phyloP scores from a whole-genome alignment of 257 asterid species.

The Jacaranda copaia region DNA sequence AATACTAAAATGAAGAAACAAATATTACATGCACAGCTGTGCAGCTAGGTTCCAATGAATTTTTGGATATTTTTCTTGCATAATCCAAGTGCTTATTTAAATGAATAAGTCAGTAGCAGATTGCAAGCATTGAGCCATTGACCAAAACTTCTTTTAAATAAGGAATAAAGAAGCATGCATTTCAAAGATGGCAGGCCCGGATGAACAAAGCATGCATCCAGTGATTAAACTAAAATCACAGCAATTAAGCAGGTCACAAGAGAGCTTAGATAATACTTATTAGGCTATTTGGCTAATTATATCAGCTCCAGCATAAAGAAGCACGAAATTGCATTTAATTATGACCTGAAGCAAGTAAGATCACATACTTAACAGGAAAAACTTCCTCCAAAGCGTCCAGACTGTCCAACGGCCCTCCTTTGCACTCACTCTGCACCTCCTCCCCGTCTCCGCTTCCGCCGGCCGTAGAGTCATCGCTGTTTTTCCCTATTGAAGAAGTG shows the following conservation, averaged over 20 bases:
- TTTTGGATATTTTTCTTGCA: background rate
- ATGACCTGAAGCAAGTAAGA: background rate
- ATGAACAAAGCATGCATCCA: background rate
- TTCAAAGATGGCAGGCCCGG: background rate
- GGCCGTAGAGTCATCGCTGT: constrained; percentile 44
- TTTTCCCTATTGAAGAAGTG: constrained; percentile 53
- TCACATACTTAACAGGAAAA: constrained; percentile 49
- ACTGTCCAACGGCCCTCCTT: constrained; percentile 46
- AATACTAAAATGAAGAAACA: background rate
- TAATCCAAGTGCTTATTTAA: background rate
- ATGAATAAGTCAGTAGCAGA: background rate
- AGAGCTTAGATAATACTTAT: background rate
- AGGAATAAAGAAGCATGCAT: background rate
- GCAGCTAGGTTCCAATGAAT: background rate
- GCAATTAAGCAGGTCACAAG: background rate
- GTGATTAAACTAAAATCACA: background rate
- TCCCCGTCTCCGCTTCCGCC: constrained; percentile 44
- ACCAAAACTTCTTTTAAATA: background rate
- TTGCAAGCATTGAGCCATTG: background rate
- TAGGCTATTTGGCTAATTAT: background rate
- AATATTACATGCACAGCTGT: background rate
- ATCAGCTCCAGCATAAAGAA: background rate
- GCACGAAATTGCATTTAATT: background rate
- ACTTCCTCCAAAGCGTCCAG: constrained; percentile 55
- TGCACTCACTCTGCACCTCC: constrained; percentile 55